A percentile compares a stretch with the other conserved stretches of the same genome.
Conservation (phyloP, 1,284 basidiomycete species). For the Pisolithus thermaeus region DNA sequence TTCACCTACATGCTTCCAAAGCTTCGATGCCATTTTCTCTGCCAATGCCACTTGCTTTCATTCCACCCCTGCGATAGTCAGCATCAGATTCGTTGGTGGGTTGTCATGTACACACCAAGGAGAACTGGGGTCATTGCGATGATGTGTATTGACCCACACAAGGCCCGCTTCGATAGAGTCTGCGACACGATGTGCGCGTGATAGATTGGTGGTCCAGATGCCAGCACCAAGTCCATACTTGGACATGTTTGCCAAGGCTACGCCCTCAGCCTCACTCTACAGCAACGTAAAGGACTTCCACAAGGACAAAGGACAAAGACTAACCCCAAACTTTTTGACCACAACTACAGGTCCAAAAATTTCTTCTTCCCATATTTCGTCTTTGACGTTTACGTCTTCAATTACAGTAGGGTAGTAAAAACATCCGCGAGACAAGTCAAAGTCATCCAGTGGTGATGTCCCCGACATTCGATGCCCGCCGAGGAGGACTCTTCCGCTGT, state of each 20-base stretch:
- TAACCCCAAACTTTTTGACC: conserved; percentile 57
- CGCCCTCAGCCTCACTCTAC: conserved; percentile 59
- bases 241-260: conserved; percentile 65
- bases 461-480: conserved; percentile 65
- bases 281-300: neutral
- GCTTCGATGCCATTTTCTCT: conserved; percentile 79
- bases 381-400: conserved; percentile 46
- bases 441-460: conserved; percentile 57
- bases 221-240: conserved; percentile 78
- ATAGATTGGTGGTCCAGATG: conserved; percentile 72
- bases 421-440: conserved; percentile 59
- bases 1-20: conserved; percentile 59
- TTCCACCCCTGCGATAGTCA: conserved; percentile 58
- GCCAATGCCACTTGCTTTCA: conserved; percentile 80
- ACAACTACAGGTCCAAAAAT: conserved; percentile 77
- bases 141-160: conserved; percentile 83
- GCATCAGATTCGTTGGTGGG: conserved; percentile 2
- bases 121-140: conserved; percentile 81
- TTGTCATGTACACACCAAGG: conserved; percentile 55
- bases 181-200: conserved; percentile 66
- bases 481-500: conserved; percentile 44
- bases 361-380: conserved; percentile 76
- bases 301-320: conserved; percentile 11
- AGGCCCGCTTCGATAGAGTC: conserved; percentile 65
- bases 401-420: conserved; percentile 80